Evolutionary conservation across 2,329 filamentous ascomycete species (phyloP).

Genomic region (Paecilomyces niveus): DNA sequence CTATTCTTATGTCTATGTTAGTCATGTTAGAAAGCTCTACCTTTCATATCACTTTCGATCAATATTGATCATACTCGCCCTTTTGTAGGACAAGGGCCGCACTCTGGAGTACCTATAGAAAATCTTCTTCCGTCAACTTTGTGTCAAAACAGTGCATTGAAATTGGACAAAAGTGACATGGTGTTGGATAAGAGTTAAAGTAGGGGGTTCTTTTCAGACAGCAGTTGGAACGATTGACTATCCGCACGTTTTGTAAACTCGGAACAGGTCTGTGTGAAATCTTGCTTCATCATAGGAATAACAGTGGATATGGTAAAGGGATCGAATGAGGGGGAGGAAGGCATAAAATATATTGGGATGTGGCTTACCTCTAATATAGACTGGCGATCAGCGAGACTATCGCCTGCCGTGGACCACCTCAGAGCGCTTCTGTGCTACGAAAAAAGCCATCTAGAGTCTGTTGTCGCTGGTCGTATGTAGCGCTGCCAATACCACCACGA

Average conservation of each 20-base stretch:
- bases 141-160: not conserved
- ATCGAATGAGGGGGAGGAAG: constrained; percentile 1
- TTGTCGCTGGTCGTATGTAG: constrained; percentile 67
- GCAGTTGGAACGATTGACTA: constrained; percentile 39
- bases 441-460: constrained; percentile 74
- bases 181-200: constrained; percentile 7
- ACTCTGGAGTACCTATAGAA: not conserved
- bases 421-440: constrained; percentile 34
- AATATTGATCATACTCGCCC: not conserved
- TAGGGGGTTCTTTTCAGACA: constrained; percentile 36
- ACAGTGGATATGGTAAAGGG: constrained; percentile 5
- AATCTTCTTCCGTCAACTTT: not conserved
- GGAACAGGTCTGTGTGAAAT: constrained; percentile 58
- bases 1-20: too few species aligned
- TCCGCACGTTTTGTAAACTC: constrained; percentile 51
- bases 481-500: constrained; percentile 72
- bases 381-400: not conserved
- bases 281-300: constrained; percentile 46
- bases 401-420: not conserved
- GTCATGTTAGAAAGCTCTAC: not conserved
- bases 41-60: not conserved
- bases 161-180: not conserved
- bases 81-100: not conserved
- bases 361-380: not conserved
- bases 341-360: constrained; percentile 6